phyloP scores from a whole-genome alignment of 768 basidiomycete genomes.

The Lepiota subincarnata region DNA sequence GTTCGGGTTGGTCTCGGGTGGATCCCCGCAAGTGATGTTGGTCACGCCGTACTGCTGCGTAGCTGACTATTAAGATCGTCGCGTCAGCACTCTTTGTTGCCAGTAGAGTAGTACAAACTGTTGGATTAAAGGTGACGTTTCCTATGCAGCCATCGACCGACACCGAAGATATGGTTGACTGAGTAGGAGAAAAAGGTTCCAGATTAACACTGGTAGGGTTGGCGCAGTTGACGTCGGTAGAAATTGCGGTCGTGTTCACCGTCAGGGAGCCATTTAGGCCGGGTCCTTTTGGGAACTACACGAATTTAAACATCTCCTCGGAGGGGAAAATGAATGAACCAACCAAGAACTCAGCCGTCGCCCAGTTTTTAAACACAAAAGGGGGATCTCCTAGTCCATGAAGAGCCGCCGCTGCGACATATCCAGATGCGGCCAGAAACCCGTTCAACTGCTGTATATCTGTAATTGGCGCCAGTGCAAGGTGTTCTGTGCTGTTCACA shows the following conservation, averaged over 20 bases:
- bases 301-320: background rate
- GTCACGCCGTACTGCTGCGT: slow-evolving; percentile 48
- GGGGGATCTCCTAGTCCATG: slow-evolving; percentile 52
- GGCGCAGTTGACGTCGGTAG: slow-evolving; percentile 44
- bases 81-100: background rate
- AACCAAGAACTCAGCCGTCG: slow-evolving; percentile 51
- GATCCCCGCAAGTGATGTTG: slow-evolving; percentile 30
- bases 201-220: slow-evolving; percentile 28
- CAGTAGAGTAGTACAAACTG: slow-evolving; percentile 18
- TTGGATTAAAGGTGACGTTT: slow-evolving; percentile 33
- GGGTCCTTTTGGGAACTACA: slow-evolving; percentile 37
- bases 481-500: slow-evolving; percentile 36
- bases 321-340: slow-evolving; percentile 8
- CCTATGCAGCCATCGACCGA: slow-evolving; percentile 46
- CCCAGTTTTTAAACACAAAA: slow-evolving; percentile 50
- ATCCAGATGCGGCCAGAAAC: slow-evolving; percentile 60
- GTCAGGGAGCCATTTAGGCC: slow-evolving; percentile 50
- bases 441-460: slow-evolving; percentile 41
- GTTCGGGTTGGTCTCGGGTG: slow-evolving; percentile 25
- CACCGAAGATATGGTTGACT: slow-evolving; percentile 33
- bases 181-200: background rate
- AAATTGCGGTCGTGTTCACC: slow-evolving; percentile 50
- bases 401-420: slow-evolving; percentile 40
- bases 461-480: slow-evolving; percentile 47
- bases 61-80: slow-evolving; percentile 25